A percentile compares a stretch with the other conserved stretches of the same genome.
Conservation (phyloP, 768 basidiomycete genomes). For the Auriculariales sp. region DNA sequence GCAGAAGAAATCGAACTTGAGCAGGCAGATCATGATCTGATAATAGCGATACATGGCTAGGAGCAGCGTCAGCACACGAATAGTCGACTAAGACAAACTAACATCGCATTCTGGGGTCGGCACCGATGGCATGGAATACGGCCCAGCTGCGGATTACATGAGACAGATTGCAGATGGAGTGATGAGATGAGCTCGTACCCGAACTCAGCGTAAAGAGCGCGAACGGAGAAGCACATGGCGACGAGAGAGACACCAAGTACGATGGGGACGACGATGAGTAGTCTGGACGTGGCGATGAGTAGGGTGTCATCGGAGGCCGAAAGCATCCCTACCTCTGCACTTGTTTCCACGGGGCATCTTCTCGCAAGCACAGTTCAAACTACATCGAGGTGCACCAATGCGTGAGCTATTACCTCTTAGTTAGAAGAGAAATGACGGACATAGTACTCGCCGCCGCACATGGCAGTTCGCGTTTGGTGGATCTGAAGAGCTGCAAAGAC, state of each 20-base stretch:
- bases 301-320: background rate
- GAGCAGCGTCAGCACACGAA: background rate
- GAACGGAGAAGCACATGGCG: conserved; percentile 51
- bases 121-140: conserved; percentile 80
- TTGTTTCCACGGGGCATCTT: too few species aligned
- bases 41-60: conserved; percentile 81
- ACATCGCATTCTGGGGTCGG: conserved; percentile 77
- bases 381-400: too few species aligned
- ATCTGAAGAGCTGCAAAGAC: conserved; percentile 66
- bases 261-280: conserved; percentile 60
- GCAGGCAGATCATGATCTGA: conserved; percentile 73
- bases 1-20: conserved; percentile 85
- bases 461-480: conserved; percentile 37
- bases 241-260: conserved; percentile 56
- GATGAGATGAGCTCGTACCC: conserved; percentile 36
- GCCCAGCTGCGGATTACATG: conserved; percentile 50
- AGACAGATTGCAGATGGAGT: conserved; percentile 4
- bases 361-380: too few species aligned
- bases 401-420: background rate
- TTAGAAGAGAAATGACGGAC: conserved; percentile 25
- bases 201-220: conserved; percentile 63
- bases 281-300: conserved; percentile 19
- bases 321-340: too few species aligned
- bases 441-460: conserved; percentile 20
- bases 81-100: conserved; percentile 11